Percentiles rank a stretch among this genome's conserved stretches.
Conservation (phyloP, 2,329 filamentous ascomycete species). For the Pyrenophora tritici-repentis region DNA sequence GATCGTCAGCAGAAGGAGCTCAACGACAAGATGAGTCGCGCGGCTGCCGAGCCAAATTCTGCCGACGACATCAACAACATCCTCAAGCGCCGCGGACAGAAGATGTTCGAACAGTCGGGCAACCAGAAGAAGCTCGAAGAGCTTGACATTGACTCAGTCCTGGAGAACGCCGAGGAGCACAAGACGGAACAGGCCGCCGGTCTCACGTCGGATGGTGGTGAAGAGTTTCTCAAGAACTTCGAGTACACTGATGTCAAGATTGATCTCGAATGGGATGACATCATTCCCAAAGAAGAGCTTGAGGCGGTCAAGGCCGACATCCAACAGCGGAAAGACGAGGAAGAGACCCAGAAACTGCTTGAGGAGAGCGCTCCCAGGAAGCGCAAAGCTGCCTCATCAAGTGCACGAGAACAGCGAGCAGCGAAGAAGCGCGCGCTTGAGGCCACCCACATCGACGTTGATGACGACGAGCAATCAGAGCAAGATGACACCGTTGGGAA, state of each 20-base stretch:
- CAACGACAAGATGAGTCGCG: slow-evolving; percentile 67
- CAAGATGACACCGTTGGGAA: slow-evolving; percentile 57
- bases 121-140: slow-evolving; percentile 97
- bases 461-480: slow-evolving; percentile 56
- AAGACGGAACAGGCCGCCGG: slow-evolving; percentile 95
- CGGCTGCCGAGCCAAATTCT: slow-evolving; percentile 78
- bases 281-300: slow-evolving; percentile 92
- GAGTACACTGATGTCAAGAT: slow-evolving; percentile 98
- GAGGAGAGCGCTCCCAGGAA: slow-evolving; percentile 84
- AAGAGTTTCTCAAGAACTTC: slow-evolving; percentile 87
- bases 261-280: slow-evolving; percentile 95
- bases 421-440: slow-evolving; percentile 71
- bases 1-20: slow-evolving; percentile 89
- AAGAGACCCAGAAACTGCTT: slow-evolving; percentile 79
- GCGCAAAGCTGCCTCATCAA: slow-evolving; percentile 66
- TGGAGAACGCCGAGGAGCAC: slow-evolving; percentile 95
- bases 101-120: slow-evolving; percentile 96
- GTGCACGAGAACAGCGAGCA: slow-evolving; percentile 66
- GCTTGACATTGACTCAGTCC: slow-evolving; percentile 94
- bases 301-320: slow-evolving; percentile 89
- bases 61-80: slow-evolving; percentile 96
- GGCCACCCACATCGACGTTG: slow-evolving; percentile 69
- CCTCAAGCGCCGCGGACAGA: slow-evolving; percentile 95
- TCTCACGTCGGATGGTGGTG: slow-evolving; percentile 92
- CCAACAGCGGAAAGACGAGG: slow-evolving; percentile 79